Evolutionary conservation across 2,329 filamentous ascomycete species (phyloP).

Genomic region (Aureobasidium sp.): DNA sequence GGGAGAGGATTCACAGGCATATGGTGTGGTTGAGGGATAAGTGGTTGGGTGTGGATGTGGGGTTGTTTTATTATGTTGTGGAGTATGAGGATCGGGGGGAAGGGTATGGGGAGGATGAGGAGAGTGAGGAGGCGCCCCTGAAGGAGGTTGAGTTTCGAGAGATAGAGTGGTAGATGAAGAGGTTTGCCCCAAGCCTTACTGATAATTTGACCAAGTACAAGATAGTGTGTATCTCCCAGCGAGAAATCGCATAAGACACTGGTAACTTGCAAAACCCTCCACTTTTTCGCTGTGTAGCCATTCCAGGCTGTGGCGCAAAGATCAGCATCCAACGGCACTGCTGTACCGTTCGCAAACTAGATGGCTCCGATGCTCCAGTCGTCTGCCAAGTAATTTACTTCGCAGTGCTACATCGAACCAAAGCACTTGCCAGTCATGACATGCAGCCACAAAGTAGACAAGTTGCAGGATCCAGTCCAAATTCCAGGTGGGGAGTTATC

Average conservation of each 20-base stretch:
- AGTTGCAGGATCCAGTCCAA: neutral
- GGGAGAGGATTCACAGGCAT: neutral
- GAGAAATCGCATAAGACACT: neutral
- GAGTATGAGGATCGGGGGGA: neutral
- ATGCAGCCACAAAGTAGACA: neutral
- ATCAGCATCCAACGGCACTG: neutral
- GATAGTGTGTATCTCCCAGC: neutral
- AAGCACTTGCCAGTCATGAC: neutral
- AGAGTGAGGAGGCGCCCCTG: neutral
- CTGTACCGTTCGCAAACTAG: neutral
- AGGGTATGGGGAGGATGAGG: neutral
- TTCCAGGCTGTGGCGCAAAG: neutral
- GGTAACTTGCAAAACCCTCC: neutral
- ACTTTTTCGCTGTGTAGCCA: neutral
- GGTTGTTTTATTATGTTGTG: neutral
- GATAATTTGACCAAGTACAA: neutral
- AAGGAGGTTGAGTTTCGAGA: neutral
- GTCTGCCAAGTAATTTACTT: neutral
- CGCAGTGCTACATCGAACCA: neutral
- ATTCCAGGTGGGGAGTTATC: neutral
- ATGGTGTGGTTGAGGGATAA: neutral
- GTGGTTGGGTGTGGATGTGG: neutral
- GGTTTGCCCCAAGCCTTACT: neutral
- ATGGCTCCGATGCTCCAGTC: neutral
- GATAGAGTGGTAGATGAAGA: no score